Percentiles rank a stretch among this genome's conserved stretches.
Evolutionary conservation across 169 alveolate genomes (phyloP).

Genomic region (Eimeria necatrix): DNA sequence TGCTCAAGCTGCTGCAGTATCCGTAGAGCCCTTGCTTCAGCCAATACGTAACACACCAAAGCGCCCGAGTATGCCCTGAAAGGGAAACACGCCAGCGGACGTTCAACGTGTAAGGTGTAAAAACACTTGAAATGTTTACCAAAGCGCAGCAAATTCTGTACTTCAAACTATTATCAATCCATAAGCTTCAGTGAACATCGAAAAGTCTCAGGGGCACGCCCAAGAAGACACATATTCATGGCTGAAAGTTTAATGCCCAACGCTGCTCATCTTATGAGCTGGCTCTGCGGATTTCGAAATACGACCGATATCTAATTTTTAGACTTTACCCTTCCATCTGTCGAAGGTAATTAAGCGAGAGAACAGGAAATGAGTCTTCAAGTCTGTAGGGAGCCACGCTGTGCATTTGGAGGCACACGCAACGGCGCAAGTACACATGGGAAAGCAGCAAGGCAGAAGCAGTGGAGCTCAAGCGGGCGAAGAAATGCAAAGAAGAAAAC

Average conservation of each 20-base stretch:
- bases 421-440: no score
- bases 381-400: conserved; percentile 6
- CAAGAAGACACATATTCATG: no score
- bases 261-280: no score
- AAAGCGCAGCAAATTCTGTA: no score
- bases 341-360: neutral
- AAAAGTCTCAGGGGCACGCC: no score
- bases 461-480: no score
- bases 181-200: neutral
- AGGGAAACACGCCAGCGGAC: neutral
- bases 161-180: neutral
- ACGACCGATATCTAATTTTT: no score
- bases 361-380: neutral
- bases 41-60: conserved; percentile 27
- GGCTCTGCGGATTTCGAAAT: no score
- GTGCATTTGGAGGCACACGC: neutral
- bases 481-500: no score
- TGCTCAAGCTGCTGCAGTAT: neutral
- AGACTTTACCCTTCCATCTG: neutral
- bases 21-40: neutral
- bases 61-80: conserved; percentile 24
- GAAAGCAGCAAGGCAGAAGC: no score
- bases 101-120: neutral
- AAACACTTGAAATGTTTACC: neutral
- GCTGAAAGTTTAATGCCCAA: no score